These are phyloP conservation scores for Metarhizium robertsii DNA, from an alignment of 2,329 filamentous ascomycete species.

Conservation along the genomic window DNA sequence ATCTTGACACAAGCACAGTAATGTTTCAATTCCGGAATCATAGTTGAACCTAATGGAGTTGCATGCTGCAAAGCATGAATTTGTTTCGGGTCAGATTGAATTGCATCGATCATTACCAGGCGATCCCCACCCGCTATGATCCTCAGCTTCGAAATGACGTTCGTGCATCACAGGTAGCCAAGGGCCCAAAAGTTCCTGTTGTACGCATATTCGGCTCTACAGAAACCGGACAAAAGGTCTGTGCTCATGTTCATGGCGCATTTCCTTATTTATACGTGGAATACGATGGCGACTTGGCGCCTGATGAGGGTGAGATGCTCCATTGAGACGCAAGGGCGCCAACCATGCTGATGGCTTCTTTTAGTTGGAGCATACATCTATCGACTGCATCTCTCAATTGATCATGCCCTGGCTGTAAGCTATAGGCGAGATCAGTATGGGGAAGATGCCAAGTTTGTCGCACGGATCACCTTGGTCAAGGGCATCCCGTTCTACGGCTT, in stretches of 20 bases:
- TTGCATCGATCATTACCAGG: slow-evolving; percentile 92
- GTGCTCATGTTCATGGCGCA: slow-evolving; percentile 88
- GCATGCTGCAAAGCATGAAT: slow-evolving; percentile 33
- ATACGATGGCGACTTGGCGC: slow-evolving; percentile 61
- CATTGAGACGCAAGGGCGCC: neutral
- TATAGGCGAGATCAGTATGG: slow-evolving; percentile 69
- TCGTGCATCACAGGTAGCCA: slow-evolving; percentile 46
- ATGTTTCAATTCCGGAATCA: neutral
- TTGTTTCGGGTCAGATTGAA: slow-evolving; percentile 86
- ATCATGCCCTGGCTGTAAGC: slow-evolving; percentile 78
- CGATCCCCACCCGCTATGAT: slow-evolving; percentile 68
- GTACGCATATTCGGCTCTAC: slow-evolving; percentile 88
- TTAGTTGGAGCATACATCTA: slow-evolving; percentile 68
- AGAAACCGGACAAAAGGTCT: slow-evolving; percentile 91
- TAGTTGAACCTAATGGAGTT: slow-evolving; percentile 10
- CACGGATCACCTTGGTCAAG: slow-evolving; percentile 85
- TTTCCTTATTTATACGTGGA: slow-evolving; percentile 94
- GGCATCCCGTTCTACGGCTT: slow-evolving; percentile 95
- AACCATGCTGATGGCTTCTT: slow-evolving; percentile 7
- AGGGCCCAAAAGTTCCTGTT: slow-evolving; percentile 69
- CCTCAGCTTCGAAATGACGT: slow-evolving; percentile 63
- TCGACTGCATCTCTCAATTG: slow-evolving; percentile 75
- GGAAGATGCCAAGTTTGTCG: slow-evolving; percentile 64
- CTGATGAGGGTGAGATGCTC: slow-evolving; percentile 52
- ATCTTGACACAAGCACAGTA: neutral